Evolutionary conservation across 179 eudicot genomes (phyloP), one percentile per base, ranked within the genome.

Genomic region (Beta lomatogona): DNA sequence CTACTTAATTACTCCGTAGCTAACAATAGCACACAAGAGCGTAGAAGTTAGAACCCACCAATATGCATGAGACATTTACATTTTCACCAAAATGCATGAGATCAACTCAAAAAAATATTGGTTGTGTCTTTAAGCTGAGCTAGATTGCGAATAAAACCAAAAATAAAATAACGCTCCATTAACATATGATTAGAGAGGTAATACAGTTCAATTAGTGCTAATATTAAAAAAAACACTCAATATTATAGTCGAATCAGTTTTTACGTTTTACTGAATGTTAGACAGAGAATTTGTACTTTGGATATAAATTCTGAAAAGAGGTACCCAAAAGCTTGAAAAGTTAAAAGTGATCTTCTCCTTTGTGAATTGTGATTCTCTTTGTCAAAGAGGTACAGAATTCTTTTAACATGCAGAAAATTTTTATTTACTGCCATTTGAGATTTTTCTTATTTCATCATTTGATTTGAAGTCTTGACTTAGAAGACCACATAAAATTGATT

Each of bases 311-410:
- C 67, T 80, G 70, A 80, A 80, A 80, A 80, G 73, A 46, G 57
- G 19, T 54, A 70, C 70, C 79, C 22, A 83, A 79, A 84, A 66
- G 82, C 72, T 78, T 77, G 61, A 79, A 79, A 79, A 77, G 77
- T 61, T 19, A 22, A 63, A 83, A 75, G 77, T 46, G 82, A 71
- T 53, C 75, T 54, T 22, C 78, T 60, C 63, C 15, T 80, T 72
- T 50, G 67, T 63, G 84, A 85, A 77, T 72, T 50, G 67, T 63
- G 84, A 85, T 78, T 78, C 87, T 75, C 85, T 85, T 79, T 82
- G 85, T 67, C 85, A 81, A 81, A 79, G 68, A 81, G 84, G 80
- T 77, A 67, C 87, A 85, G 11, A 81, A 75, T 73, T 65, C 79
- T 31, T 60, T 81, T 77, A 55, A 36, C 84, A 57, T 59, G 60